Evolutionary conservation across 768 basidiomycete species (phyloP).

Genomic region (Phaffia tasmanica): DNA sequence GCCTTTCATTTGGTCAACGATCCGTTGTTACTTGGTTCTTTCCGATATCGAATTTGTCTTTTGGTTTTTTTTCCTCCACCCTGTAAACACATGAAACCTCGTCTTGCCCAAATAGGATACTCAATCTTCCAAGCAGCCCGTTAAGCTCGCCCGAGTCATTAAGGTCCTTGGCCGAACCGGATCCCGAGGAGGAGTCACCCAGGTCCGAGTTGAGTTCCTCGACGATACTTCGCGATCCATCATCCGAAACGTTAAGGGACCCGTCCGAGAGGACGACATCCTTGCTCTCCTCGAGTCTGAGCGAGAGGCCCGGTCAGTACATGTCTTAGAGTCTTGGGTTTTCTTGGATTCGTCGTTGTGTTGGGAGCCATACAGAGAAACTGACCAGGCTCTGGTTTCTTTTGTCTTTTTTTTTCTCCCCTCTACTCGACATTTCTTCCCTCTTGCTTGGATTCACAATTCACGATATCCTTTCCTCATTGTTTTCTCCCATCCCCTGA

Average conservation of each 20-base stretch:
- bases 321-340: neutral
- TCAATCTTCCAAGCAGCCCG: conserved; percentile 62
- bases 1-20: neutral
- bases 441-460: no score
- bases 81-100: no score
- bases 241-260: conserved; percentile 98
- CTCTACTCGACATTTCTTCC: no score
- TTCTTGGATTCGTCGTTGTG: no score
- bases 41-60: neutral
- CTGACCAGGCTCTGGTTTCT: no score
- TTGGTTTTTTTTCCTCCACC: neutral
- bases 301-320: conserved; percentile 91
- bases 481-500: no score
- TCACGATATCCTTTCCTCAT: no score
- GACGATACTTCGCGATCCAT: conserved; percentile 91
- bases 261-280: conserved; percentile 90
- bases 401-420: no score
- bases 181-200: conserved; percentile 96
- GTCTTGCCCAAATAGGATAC: conserved; percentile 10
- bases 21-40: neutral
- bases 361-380: no score
- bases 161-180: conserved; percentile 99
- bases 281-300: conserved; percentile 93
- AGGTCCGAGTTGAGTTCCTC: conserved; percentile 99
- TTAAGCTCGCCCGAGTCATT: conserved; percentile 95